phyloP scores from a whole-genome alignment of 164 flowering plant genomes.

The Vitis rupestris region DNA sequence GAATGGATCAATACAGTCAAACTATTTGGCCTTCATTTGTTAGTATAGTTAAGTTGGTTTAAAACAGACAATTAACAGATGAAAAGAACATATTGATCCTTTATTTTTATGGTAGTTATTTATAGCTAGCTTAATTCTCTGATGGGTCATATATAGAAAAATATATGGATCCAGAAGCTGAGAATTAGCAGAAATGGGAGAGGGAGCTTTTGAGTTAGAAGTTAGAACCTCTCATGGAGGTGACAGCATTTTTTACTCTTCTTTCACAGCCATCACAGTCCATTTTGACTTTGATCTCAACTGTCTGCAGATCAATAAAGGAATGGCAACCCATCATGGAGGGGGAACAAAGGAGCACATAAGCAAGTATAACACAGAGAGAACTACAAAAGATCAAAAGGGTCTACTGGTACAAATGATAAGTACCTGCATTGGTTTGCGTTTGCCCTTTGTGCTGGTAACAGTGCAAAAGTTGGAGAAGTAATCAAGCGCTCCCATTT shows the following conservation, averaged over 20 bases:
- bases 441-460: constrained; percentile 45
- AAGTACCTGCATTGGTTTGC: constrained; percentile 67
- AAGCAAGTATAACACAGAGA: neutral
- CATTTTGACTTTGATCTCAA: constrained; percentile 81
- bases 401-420: neutral
- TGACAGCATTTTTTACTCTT: constrained; percentile 61
- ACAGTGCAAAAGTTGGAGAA: constrained; percentile 62
- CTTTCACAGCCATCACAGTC: constrained; percentile 88
- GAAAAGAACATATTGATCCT: no score
- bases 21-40: no score
- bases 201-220: neutral
- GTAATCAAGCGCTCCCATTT: constrained; percentile 71
- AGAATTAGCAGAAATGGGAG: constrained; percentile 4
- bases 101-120: no score
- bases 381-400: neutral
- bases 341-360: neutral
- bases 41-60: no score
- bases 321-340: neutral
- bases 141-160: neutral
- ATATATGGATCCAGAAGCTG: neutral
- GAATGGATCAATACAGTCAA: no score
- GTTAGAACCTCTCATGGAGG: constrained; percentile 53
- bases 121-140: no score
- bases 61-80: no score
- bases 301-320: constrained; percentile 44